Base-by-base conservation (phyloP, 805 yeast species). In the Ogataea methanolica region DNA sequence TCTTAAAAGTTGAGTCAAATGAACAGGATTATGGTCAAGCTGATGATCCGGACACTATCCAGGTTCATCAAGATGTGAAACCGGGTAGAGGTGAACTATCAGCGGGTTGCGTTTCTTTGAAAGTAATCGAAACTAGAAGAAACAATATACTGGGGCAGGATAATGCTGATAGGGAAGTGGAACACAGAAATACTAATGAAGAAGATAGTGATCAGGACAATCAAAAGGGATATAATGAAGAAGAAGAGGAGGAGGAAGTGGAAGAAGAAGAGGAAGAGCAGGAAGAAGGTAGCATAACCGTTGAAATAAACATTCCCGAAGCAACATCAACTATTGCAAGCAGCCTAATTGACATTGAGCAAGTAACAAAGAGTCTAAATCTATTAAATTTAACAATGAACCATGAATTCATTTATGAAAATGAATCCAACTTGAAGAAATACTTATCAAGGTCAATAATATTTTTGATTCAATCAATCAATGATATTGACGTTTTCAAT, bases 371-470 rank as follows among this genome's bases (percentile, higher is more conserved):
- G 19, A 57, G 59, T 5, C 37, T 60, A 15, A 48, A 49, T 17
- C 42, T 59, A 14, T 44, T 61, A 17, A 51, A 51, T 41, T 36
- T 52, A 35, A 39, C 60, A 6, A 45, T 57, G 8, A 51, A 51
- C 33, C 54, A 52, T 26, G 53, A 51, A n/a, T 42, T 53, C n/a
- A 42, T 43, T 9, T n/a, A 19, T 16, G 15, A 44, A 19, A 46
- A 48, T 37, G 39, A 46, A n/a, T 33, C 40, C 11, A 42, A 51
- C n/a, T 47, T 50, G 33, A 49, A 45, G 16, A 45, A 40, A 26
- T 51, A 52, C 33, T 43, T 56, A 36, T 48, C 50, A 5, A 49
- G 52, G 22, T 54, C 59, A 2, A 36, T 58, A 15, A 38, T 45
- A 9, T 46, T 37, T 16, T 36, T 58, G 12, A 23, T 58, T 4